phyloP scores from a whole-genome alignment of 768 basidiomycete genomes.

The Podaxis sp. region DNA sequence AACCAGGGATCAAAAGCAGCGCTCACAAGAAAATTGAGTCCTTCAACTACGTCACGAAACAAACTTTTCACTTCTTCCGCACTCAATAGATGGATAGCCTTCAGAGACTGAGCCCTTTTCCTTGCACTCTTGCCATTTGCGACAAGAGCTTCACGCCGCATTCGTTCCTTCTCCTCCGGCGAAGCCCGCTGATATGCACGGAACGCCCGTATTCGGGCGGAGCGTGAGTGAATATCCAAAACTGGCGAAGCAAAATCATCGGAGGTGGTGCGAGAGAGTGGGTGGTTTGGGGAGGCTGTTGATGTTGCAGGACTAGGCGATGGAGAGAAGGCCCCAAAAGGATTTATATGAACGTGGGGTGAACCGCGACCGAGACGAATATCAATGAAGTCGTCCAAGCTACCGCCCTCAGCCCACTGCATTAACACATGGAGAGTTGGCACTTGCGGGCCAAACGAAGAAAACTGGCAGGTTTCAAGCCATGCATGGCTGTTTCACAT shows the following conservation, averaged over 20 bases:
- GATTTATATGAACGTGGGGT: constrained; percentile 44
- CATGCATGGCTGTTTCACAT: constrained; percentile 62
- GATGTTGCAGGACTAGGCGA: constrained; percentile 21
- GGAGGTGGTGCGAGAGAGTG: constrained; percentile 15
- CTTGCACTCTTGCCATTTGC: constrained; percentile 14
- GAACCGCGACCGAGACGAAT: constrained; percentile 63
- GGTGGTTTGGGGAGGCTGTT: constrained; percentile 15
- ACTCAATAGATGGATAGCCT: constrained; percentile 79
- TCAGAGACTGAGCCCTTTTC: constrained; percentile 35
- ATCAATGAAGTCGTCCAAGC: constrained; percentile 83
- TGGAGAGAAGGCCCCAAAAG: constrained; percentile 22
- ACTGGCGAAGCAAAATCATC: constrained; percentile 5
- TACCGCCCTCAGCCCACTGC: constrained; percentile 93
- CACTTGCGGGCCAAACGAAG: constrained; percentile 82
- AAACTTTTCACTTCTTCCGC: constrained; percentile 79
- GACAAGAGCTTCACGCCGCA: constrained; percentile 48
- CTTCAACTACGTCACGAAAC: constrained; percentile 83
- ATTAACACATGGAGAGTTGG: constrained; percentile 86
- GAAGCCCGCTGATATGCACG: constrained; percentile 62
- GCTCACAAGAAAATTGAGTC: constrained; percentile 79
- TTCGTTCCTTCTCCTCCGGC: constrained; percentile 57
- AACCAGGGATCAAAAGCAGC: background rate
- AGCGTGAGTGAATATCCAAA: constrained; percentile 42
- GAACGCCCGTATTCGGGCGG: constrained; percentile 74
- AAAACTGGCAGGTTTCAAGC: constrained; percentile 85